Evolutionary conservation across 73 alveolate genomes (phyloP).

Genomic region (Diophrys appendiculata): DNA sequence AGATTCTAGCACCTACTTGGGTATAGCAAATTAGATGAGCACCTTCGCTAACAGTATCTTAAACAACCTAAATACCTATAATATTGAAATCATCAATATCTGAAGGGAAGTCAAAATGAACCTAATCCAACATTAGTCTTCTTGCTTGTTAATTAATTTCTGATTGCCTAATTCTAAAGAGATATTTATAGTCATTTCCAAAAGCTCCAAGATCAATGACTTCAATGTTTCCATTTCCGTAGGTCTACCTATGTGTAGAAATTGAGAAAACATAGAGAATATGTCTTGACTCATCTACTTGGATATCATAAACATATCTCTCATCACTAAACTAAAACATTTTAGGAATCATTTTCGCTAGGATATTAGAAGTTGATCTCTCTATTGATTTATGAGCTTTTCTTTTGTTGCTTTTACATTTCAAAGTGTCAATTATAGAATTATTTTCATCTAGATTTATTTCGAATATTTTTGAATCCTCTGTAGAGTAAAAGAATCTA

Average conservation of each 20-base stretch:
- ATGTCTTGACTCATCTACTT: constrained; percentile 12
- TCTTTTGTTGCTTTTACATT: not conserved
- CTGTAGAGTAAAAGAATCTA: not conserved
- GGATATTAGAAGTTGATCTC: not conserved
- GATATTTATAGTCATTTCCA: not conserved
- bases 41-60: not conserved
- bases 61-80: not conserved
- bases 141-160: not conserved
- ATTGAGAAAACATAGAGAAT: not conserved
- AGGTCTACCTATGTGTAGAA: not conserved
- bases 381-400: not conserved
- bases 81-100: not conserved
- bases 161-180: not conserved
- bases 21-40: not conserved
- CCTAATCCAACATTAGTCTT: not conserved
- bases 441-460: not conserved
- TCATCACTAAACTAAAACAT: not conserved
- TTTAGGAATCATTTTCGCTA: not conserved
- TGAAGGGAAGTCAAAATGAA: not conserved
- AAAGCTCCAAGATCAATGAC: constrained; percentile 10
- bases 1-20: not conserved
- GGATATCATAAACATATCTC: not conserved
- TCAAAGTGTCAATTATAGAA: not conserved
- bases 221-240: not conserved
- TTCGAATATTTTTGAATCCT: not conserved